Conservation (phyloP, 108 stramenopile genomes). For the Cyclostephanos invisitatus region DNA sequence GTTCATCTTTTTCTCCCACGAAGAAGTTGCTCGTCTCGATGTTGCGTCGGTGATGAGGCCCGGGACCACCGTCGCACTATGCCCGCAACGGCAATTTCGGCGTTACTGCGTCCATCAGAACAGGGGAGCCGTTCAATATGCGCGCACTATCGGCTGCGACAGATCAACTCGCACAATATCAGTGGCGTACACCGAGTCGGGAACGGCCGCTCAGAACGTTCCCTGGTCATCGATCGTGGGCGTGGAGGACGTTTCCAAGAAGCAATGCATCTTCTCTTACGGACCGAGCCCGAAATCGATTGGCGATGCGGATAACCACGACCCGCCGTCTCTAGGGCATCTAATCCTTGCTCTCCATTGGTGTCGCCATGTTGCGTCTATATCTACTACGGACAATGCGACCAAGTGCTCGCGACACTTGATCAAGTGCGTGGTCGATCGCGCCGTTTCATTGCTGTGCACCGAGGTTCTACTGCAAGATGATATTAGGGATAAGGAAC, state of each 20-base stretch:
- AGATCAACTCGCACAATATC: conserved; percentile 46
- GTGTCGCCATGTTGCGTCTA: conserved; percentile 50
- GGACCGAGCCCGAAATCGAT: conserved; percentile 55
- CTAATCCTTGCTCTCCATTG: conserved; percentile 64
- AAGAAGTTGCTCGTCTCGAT: conserved; percentile 45
- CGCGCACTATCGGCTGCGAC: conserved; percentile 45
- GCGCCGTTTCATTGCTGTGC: conserved; percentile 52
- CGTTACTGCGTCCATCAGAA: conserved; percentile 4
- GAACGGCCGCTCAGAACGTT: conserved; percentile 15
- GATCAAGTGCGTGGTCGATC: conserved; percentile 52
- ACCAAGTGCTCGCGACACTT: conserved; percentile 4
- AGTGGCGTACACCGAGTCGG: conserved; percentile 43
- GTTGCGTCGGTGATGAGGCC: conserved; percentile 56
- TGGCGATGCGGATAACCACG: conserved; percentile 31
- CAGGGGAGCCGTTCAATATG: conserved; percentile 39
- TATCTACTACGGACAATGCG: neutral
- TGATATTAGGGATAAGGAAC: conserved; percentile 25
- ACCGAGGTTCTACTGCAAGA: conserved; percentile 59
- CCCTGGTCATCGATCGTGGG: conserved; percentile 53
- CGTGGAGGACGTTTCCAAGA: conserved; percentile 56
- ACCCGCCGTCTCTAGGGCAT: conserved; percentile 50
- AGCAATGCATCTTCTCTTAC: conserved; percentile 40
- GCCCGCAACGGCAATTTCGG: conserved; percentile 17
- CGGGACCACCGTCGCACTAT: conserved; percentile 54
- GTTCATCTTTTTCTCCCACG: conserved; percentile 53